Conservation (phyloP, 495 filamentous ascomycete genomes). For the Lichina pygmaea region DNA sequence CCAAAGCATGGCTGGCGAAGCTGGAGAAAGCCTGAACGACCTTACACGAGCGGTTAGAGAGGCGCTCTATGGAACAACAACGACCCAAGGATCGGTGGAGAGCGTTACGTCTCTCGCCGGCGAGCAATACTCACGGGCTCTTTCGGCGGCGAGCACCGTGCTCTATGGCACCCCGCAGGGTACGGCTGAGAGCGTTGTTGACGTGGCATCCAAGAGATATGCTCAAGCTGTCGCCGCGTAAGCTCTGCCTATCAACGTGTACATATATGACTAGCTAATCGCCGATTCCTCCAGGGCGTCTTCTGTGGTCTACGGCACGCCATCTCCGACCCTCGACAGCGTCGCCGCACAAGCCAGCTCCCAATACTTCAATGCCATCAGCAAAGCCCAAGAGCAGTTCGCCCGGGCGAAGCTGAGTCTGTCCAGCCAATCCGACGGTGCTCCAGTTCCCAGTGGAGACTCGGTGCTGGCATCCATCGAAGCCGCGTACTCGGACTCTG, state of each 20-base stretch:
- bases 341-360: constrained; percentile 22
- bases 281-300: constrained; percentile 20
- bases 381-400: constrained; percentile 33
- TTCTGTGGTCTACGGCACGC: constrained; percentile 32
- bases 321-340: constrained; percentile 17
- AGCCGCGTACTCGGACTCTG: constrained; percentile 35
- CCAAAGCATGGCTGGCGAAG: constrained; percentile 22
- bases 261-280: background rate
- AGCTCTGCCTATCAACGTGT: constrained; percentile 5
- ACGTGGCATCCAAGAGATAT: constrained; percentile 27
- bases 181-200: constrained; percentile 20
- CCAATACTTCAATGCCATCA: constrained; percentile 32
- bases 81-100: constrained; percentile 17
- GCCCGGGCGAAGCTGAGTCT: constrained; percentile 35
- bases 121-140: constrained; percentile 27
- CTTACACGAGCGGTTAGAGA: constrained; percentile 25
- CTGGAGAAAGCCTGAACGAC: constrained; percentile 21
- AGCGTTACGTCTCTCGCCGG: constrained; percentile 20
- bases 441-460: constrained; percentile 30
- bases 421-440: constrained; percentile 37
- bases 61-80: constrained; percentile 18
- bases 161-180: constrained; percentile 28
- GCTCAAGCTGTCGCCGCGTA: constrained; percentile 32
- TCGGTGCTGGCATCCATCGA: constrained; percentile 40
- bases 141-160: constrained; percentile 27